Base-by-base conservation (phyloP, 306 rosid species). In the Casuarina glauca region DNA sequence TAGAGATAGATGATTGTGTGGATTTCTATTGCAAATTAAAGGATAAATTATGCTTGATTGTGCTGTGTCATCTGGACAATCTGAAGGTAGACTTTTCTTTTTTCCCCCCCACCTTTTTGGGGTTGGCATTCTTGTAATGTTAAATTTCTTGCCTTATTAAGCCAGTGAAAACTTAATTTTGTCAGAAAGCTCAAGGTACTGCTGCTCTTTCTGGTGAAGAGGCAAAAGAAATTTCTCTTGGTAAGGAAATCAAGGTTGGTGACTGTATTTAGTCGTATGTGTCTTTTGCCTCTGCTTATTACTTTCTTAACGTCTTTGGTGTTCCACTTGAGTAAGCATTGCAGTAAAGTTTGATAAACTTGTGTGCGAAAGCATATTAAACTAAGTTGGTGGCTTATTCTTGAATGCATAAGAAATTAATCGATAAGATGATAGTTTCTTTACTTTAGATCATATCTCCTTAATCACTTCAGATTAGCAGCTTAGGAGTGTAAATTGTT, bases 231-330 rank as follows among this genome's bases (percentile, higher is more conserved):
- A 82, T 83, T 70, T 80, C 87, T 76, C 81, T 87, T 79, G 79
- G 82, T 75, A 85, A 82, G 68, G 95, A 94, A 80, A 79, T 90
- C 73, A 90, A 88, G 98, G 98, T 94, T 73, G 63, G 87, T 75
- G 39, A 46, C 78, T 70, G 67, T 49, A 80, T 71, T 63, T 11
- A 66, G 55, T 66, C 82, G 78, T 54, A 41, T 55, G 42, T 75
- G 3, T 70, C 26, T 20, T 58, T 2, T 58, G 13, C 12, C 17
- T 51, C 82, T 11, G 9, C 64, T 19, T 48, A 81, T 57, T 48
- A 26, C 52, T 61, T 9, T 63, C 73, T 48, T 70, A 13, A 66
- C 42, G 8, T 66, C 6, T 66, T 41, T 13, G 44, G 10, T 20
- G 36, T 58, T 41, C 13, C 15, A 45, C 6, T 63, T 38, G 69